phyloP scores from a whole-genome alignment of 805 yeast genomes.

The Saccharomyces paradoxus region DNA sequence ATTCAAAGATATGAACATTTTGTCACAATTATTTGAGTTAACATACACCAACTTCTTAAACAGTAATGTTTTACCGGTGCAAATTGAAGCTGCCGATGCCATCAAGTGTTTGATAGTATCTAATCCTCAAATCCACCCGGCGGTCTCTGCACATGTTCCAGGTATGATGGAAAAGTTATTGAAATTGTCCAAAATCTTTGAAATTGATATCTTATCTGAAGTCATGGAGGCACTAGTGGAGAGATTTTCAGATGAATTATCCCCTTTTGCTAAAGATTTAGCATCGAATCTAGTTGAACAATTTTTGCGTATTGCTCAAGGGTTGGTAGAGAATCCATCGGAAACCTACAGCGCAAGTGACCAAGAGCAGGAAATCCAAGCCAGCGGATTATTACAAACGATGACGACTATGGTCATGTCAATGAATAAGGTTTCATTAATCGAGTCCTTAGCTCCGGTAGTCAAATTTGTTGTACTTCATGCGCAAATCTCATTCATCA shows the following conservation, averaged over 20 bases:
- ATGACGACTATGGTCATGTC: constrained; percentile 66
- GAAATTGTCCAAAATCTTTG: constrained; percentile 69
- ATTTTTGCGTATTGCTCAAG: constrained; percentile 48
- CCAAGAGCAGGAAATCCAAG: constrained; percentile 61
- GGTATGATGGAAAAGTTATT: constrained; percentile 75
- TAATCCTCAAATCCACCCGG: constrained; percentile 54
- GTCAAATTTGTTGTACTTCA: constrained; percentile 51
- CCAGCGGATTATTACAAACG: constrained; percentile 58
- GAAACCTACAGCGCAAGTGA: constrained; percentile 32
- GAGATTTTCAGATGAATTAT: constrained; percentile 73
- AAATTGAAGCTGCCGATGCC: constrained; percentile 81
- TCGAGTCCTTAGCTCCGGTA: constrained; percentile 49
- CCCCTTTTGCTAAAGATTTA: constrained; percentile 74
- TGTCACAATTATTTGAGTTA: constrained; percentile 35
- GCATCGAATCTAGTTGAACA: constrained; percentile 54
- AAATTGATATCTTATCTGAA: constrained; percentile 73
- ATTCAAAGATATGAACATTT: constrained; percentile 32
- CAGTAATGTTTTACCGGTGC: constrained; percentile 53
- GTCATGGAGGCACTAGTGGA: constrained; percentile 97
- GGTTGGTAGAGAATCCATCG: constrained; percentile 42
- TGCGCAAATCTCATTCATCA: constrained; percentile 51
- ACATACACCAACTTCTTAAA: constrained; percentile 34
- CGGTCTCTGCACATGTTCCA: constrained; percentile 64
- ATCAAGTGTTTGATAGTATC: constrained; percentile 70
- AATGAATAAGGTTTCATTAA: constrained; percentile 50